Conservation (phyloP, 768 basidiomycete species). For the Boletus rex-veris region DNA sequence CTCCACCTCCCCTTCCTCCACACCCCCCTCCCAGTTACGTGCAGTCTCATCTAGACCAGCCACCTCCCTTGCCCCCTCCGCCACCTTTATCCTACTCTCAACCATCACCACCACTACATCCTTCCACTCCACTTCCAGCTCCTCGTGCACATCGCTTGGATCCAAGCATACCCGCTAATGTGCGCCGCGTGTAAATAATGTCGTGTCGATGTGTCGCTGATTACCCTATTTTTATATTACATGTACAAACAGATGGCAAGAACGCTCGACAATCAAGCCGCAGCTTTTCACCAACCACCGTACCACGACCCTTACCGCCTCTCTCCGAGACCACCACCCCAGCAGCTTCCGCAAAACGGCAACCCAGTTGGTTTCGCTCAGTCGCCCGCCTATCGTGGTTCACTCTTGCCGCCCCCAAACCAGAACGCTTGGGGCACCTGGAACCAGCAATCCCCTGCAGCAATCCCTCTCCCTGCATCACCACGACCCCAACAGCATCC, state of each 20-base stretch:
- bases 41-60: constrained; percentile 15
- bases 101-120: constrained; percentile 14
- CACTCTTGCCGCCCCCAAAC: constrained; percentile 22
- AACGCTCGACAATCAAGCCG: constrained; percentile 50
- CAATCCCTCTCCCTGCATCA: constrained; percentile 20
- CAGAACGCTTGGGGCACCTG: constrained; percentile 24
- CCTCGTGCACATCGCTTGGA: constrained; percentile 64
- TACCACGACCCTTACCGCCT: constrained; percentile 21
- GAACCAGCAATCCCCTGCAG: constrained; percentile 12
- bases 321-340: constrained; percentile 25
- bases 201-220: constrained; percentile 12
- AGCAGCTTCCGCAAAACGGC: constrained; percentile 14
- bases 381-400: constrained; percentile 10
- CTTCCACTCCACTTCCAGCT: constrained; percentile 58
- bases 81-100: constrained; percentile 37
- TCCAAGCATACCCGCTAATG: constrained; percentile 59
- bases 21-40: constrained; percentile 16
- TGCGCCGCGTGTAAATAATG: constrained; percentile 34
- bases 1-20: constrained; percentile 31
- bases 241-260: constrained; percentile 56
- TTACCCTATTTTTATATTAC: constrained; percentile 24
- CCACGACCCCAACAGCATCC: constrained; percentile 20
- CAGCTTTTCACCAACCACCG: constrained; percentile 23
- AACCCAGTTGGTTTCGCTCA: constrained; percentile 18
- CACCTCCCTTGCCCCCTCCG: constrained; percentile 50